Evolutionary conservation across 2,329 filamentous ascomycete species (phyloP).

Genomic region (Fusarium decemcellulare): DNA sequence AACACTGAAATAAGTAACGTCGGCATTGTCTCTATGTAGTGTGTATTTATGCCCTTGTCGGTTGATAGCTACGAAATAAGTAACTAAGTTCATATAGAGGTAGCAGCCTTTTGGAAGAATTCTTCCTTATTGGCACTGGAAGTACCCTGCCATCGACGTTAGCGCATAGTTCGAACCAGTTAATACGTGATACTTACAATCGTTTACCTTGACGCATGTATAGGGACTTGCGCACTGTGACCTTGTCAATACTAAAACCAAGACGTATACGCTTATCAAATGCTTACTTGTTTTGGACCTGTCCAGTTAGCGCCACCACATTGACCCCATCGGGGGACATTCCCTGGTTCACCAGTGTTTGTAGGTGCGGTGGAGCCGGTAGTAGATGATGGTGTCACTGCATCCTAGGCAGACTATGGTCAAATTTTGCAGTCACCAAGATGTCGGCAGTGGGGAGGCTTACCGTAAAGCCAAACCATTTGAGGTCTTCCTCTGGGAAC

Average conservation of each 20-base stretch:
- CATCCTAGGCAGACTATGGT: not conserved
- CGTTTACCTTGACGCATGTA: conserved; percentile 32
- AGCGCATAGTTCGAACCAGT: rapidly evolving
- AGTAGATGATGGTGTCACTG: conserved; percentile 21
- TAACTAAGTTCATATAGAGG: too few relatives aligned
- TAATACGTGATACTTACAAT: conserved; percentile 12
- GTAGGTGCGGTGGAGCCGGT: conserved; percentile 4
- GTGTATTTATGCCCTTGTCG: too few relatives aligned
- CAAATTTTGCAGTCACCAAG: not conserved
- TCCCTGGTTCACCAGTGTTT: conserved; percentile 15
- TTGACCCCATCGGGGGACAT: conserved; percentile 37
- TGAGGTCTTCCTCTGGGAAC: conserved; percentile 36
- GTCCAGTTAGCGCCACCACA: conserved; percentile 34
- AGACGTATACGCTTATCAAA: rapidly evolving
- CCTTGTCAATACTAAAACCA: not conserved
- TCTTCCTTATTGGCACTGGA: conserved; percentile 21
- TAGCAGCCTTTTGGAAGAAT: not conserved
- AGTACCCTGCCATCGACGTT: conserved; percentile 6
- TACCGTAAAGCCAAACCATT: conserved; percentile 38
- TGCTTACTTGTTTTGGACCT: conserved; percentile 24
- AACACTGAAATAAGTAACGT: too few relatives aligned
- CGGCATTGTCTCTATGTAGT: too few relatives aligned
- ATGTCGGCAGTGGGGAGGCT: not conserved
- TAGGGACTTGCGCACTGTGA: conserved; percentile 26
- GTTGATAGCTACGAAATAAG: too few relatives aligned